Conservation (phyloP, 2,329 filamentous ascomycete genomes). For the Sarocladium brachiariae region DNA sequence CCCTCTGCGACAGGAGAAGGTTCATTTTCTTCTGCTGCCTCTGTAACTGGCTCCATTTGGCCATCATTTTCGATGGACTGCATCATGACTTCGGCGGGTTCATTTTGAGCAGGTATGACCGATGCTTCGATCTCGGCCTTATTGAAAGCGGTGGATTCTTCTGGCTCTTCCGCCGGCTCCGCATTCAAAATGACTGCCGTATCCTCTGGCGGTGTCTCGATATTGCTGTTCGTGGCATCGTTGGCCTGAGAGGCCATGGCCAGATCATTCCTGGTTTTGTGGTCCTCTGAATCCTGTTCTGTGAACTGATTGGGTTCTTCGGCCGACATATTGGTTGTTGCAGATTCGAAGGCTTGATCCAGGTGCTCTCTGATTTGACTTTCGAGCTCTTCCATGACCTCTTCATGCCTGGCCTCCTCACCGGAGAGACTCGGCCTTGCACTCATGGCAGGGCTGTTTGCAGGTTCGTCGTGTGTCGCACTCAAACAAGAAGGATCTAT, state of each 20-base stretch:
- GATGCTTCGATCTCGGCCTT: background rate
- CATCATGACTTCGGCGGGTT: background rate
- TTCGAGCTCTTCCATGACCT: conserved; percentile 2
- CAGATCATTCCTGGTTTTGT: background rate
- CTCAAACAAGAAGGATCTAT: conserved; percentile 38
- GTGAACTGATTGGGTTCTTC: background rate
- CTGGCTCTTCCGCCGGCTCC: background rate
- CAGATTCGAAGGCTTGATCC: conserved; percentile 9
- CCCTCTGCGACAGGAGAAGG: background rate
- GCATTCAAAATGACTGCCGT: background rate
- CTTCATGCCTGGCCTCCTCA: background rate
- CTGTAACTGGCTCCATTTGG: background rate
- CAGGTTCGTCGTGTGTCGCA: conserved; percentile 33
- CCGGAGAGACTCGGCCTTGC: background rate
- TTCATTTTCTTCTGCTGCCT: background rate
- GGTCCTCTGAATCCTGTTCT: background rate
- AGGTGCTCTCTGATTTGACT: conserved; percentile 14
- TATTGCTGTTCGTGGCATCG: background rate
- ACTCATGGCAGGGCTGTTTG: conserved; percentile 11
- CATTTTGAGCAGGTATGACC: background rate
- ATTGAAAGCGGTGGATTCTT: no score
- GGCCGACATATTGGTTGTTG: no score
- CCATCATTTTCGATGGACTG: background rate
- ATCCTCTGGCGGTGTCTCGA: background rate
- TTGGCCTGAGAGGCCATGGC: background rate